A percentile compares a stretch with the other conserved stretches of the same genome.
Evolutionary conservation across 805 yeast genomes (phyloP).

Genomic region (Cyberlindnera xylosilytica): DNA sequence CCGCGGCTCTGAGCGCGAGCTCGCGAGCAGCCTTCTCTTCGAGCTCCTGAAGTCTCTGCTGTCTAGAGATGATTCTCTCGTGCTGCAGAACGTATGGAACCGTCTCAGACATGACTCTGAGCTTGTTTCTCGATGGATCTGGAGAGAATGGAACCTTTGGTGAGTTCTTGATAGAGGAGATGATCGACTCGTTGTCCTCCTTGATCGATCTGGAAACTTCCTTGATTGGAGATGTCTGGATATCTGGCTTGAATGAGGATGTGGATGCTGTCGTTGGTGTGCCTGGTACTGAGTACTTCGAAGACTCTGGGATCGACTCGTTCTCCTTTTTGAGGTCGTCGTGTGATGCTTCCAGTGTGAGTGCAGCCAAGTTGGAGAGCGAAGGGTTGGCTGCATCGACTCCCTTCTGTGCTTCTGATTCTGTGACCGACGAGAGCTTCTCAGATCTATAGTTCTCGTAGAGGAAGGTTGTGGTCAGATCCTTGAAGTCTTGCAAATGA

Average conservation of each 20-base stretch:
- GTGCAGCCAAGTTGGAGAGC: conserved; percentile 59
- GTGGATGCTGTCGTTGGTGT: conserved; percentile 17
- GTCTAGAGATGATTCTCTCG: conserved; percentile 70
- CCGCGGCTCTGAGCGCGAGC: conserved; percentile 69
- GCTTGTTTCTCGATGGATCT: conserved; percentile 51
- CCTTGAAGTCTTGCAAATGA: conserved; percentile 80
- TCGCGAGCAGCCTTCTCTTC: conserved; percentile 77
- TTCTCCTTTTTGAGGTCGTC: conserved; percentile 5
- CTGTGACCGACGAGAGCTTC: conserved; percentile 58
- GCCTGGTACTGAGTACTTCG: conserved; percentile 5
- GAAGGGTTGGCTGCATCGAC: conserved; percentile 46
- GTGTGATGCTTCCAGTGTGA: conserved; percentile 19
- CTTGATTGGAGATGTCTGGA: conserved; percentile 35
- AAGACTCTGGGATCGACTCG: neutral
- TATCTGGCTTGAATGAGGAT: conserved; percentile 18
- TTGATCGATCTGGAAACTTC: conserved; percentile 34
- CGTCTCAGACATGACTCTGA: conserved; percentile 77
- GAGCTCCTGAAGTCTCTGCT: conserved; percentile 73
- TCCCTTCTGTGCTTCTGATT: conserved; percentile 7
- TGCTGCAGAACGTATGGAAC: conserved; percentile 82
- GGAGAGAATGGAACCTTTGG: conserved; percentile 31
- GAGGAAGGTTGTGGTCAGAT: conserved; percentile 69
- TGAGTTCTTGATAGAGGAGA: conserved; percentile 34
- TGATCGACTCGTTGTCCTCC: conserved; percentile 36
- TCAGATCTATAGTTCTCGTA: conserved; percentile 82